Evolutionary conservation across 2,329 filamentous ascomycete genomes (phyloP), one percentile per base, ranked within the genome.

Genomic region (Pseudogymnoascus sp.): DNA sequence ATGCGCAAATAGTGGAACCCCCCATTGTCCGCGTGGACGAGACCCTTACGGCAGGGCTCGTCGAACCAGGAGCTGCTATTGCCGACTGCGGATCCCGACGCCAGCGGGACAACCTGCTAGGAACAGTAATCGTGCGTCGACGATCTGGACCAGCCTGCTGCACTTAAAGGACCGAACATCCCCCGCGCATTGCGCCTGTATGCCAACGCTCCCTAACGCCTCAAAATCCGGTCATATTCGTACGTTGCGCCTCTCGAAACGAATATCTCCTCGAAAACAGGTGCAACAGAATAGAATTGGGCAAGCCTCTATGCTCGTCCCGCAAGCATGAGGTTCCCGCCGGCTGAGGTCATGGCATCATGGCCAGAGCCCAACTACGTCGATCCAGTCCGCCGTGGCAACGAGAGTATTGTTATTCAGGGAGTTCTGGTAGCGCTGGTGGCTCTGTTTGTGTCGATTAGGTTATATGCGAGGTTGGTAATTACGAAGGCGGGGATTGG

Each of bases 311-410:
- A 57, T 57, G 50, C 50, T 11, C 50, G 50, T 4, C 8, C 5
- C 10, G n/a, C 50, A 33, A 57, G 3, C 10, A 77, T 77, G 76
- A 70, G 71, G 57, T 66, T 76, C 23, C 76, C 79, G 28, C 76
- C 79, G n/a, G 36, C 70, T n/a, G 70, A 74, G 19, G 76, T 80
- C 19, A 63, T 77, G 53, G 67, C 69, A 17, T 70, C 72, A 67
- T 82, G 79, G 79, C 80, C 80, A 5, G 68, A 62, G 35, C 77
- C 80, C 7, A 82, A 82, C 66, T 78, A 79, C 67, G 65, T 75
- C 60, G 69, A 82, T 66, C 80, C 80, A 5, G 71, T 71, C 13
- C 77, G 75, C 28, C 75, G 78, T 65, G 78, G 78, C 11, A 75
- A 77, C 67, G 75, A 69, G 35, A 75, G 77, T 21, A 71, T 80